Conservation (phyloP, 2,329 filamentous ascomycete genomes). For the Fusarium sarcochroum region DNA sequence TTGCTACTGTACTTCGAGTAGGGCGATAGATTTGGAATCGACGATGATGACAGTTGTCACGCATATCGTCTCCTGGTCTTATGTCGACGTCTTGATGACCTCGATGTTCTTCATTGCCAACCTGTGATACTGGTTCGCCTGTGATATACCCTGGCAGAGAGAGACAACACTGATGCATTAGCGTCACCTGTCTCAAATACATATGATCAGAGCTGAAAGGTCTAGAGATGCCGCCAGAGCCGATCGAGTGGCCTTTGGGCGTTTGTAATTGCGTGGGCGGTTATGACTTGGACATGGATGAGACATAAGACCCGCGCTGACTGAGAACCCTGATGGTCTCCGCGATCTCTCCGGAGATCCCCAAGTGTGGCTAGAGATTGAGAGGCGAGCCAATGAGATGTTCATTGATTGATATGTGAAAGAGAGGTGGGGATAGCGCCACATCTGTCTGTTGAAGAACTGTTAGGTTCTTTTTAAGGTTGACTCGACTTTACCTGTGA, state of each 20-base stretch:
- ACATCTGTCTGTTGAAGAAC: slow-evolving; percentile 20
- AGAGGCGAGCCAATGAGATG: slow-evolving; percentile 33
- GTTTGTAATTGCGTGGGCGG: slow-evolving; percentile 23
- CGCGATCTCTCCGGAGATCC: slow-evolving; percentile 5
- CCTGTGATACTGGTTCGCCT: slow-evolving; percentile 3
- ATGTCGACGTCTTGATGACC: neutral
- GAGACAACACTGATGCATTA: slow-evolving; percentile 6
- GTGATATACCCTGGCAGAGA: neutral
- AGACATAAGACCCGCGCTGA: slow-evolving; percentile 25
- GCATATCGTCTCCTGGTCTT: neutral
- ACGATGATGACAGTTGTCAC: neutral
- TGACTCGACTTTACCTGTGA: slow-evolving; percentile 1
- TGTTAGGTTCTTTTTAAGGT: slow-evolving; percentile 16
- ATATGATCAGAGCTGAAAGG: slow-evolving; percentile 1
- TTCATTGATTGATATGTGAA: neutral
- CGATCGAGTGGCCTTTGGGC: slow-evolving; percentile 27
- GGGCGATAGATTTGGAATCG: slow-evolving; percentile 17
- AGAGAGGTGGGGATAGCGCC: slow-evolving; percentile 31
- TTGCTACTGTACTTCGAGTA: slow-evolving; percentile 1
- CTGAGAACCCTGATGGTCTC: slow-evolving; percentile 49
- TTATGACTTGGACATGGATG: slow-evolving; percentile 21
- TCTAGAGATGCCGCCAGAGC: slow-evolving; percentile 43
- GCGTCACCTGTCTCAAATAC: slow-evolving; percentile 1
- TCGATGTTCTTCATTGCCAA: neutral
- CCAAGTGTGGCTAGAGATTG: slow-evolving; percentile 40